phyloP scores from a whole-genome alignment of 2,329 filamentous ascomycete genomes.

The Fusarium sp. region DNA sequence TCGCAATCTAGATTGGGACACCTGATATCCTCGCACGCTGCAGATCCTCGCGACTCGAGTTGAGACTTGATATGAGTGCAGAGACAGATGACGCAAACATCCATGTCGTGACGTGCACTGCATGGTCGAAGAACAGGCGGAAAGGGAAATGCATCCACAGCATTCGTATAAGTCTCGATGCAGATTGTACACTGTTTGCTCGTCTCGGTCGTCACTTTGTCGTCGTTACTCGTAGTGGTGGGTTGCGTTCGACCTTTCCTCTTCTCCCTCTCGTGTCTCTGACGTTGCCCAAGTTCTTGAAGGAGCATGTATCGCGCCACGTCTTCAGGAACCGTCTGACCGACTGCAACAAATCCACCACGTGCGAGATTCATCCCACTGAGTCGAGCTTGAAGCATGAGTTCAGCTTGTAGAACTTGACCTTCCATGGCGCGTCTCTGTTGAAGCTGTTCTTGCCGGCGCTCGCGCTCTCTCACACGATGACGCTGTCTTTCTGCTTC shows the following conservation, averaged over 20 bases:
- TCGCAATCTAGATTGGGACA: neutral
- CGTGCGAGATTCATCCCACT: too few relatives aligned
- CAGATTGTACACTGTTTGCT: neutral
- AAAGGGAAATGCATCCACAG: neutral
- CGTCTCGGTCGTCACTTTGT: neutral
- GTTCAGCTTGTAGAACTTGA: neutral
- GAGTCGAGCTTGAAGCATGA: too few relatives aligned
- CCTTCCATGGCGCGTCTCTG: neutral
- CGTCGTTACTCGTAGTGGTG: fast-evolving
- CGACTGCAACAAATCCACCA: too few relatives aligned
- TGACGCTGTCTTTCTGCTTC: neutral
- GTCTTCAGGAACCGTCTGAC: too few relatives aligned
- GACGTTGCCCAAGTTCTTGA: neutral
- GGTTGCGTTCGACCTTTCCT: neutral
- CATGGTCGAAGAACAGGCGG: neutral
- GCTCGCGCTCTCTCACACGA: neutral
- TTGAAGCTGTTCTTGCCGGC: neutral
- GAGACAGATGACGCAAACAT: neutral
- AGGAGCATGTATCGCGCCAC: neutral
- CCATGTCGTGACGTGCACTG: neutral
- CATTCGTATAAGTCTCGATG: neutral
- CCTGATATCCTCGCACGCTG: neutral
- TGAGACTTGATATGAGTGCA: neutral
- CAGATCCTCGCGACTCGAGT: neutral
- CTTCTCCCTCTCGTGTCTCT: neutral